phyloP scores from a whole-genome alignment of 495 filamentous ascomycete genomes.

The Hyaloscypha finlandica region DNA sequence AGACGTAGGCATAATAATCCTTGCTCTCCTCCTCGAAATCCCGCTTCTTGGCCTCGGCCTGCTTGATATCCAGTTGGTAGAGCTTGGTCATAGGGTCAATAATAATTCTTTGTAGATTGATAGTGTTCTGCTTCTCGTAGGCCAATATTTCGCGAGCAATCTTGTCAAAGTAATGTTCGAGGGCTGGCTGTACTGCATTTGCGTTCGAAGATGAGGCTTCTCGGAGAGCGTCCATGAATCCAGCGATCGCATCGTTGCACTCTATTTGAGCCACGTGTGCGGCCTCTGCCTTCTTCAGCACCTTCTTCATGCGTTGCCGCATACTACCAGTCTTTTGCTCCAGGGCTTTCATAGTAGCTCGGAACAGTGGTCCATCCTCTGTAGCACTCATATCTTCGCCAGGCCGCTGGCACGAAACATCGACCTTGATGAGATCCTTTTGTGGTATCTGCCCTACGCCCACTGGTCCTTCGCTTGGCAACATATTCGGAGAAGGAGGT shows the following conservation, averaged over 20 bases:
- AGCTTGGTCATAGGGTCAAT: slow-evolving; percentile 91
- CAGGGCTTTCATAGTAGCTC: slow-evolving; percentile 93
- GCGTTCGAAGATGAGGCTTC: slow-evolving; percentile 90
- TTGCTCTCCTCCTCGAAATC: slow-evolving; percentile 98
- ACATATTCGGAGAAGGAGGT: slow-evolving; percentile 65
- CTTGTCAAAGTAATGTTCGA: slow-evolving; percentile 98
- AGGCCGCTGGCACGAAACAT: slow-evolving; percentile 81
- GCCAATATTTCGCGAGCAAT: slow-evolving; percentile 86
- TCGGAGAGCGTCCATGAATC: slow-evolving; percentile 83
- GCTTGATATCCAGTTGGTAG: slow-evolving; percentile 95
- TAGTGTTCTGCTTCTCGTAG: slow-evolving; percentile 83
- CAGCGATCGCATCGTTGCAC: slow-evolving; percentile 81
- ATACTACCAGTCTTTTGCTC: slow-evolving; percentile 98
- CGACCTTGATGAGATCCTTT: slow-evolving; percentile 67
- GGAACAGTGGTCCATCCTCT: slow-evolving; percentile 94
- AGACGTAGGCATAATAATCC: slow-evolving; percentile 94
- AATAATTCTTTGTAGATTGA: slow-evolving; percentile 85
- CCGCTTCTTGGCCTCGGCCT: slow-evolving; percentile 93
- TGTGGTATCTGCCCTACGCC: neutral
- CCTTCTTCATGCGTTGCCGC: slow-evolving; percentile 90
- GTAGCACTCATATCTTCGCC: slow-evolving; percentile 83
- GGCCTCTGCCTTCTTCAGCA: slow-evolving; percentile 87
- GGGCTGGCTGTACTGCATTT: slow-evolving; percentile 90
- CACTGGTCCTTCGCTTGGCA: slow-evolving; percentile 43
- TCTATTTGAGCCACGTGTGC: slow-evolving; percentile 75